phyloP scores from a whole-genome alignment of 305 asterid genomes.

The Striga hermonthica region DNA sequence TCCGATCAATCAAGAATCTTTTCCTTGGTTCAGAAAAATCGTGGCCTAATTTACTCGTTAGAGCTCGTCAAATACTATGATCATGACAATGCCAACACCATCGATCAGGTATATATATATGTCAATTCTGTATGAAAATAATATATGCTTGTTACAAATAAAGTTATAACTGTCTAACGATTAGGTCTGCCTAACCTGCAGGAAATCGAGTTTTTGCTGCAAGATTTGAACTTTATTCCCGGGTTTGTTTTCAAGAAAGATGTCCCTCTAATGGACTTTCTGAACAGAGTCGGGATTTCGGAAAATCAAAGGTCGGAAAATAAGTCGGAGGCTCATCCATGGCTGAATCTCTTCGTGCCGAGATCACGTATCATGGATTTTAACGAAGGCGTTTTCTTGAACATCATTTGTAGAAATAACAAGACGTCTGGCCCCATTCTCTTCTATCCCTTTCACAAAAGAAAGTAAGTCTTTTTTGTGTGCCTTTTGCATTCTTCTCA shows the following conservation, averaged over 20 bases:
- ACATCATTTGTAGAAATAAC: slow-evolving; percentile 51
- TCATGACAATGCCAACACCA: slow-evolving; percentile 29
- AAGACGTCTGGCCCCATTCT: slow-evolving; percentile 57
- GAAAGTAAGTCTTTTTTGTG: slow-evolving; percentile 35
- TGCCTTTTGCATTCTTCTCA: neutral
- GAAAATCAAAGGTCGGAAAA: slow-evolving; percentile 30
- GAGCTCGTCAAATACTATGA: slow-evolving; percentile 67
- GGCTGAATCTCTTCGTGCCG: slow-evolving; percentile 76
- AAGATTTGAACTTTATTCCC: slow-evolving; percentile 37
- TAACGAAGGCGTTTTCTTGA: slow-evolving; percentile 49
- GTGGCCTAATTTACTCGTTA: slow-evolving; percentile 54
- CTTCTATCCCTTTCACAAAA: slow-evolving; percentile 63
- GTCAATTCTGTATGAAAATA: too few species aligned
- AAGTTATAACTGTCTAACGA: too few species aligned
- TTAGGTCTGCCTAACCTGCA: neutral
- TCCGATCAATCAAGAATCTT: slow-evolving; percentile 46
- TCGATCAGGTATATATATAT: slow-evolving; percentile 41
- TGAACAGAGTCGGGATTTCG: slow-evolving; percentile 49
- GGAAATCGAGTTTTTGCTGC: slow-evolving; percentile 37
- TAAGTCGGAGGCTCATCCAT: slow-evolving; percentile 46
- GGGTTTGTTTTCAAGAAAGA: slow-evolving; percentile 50
- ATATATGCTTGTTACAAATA: too few species aligned
- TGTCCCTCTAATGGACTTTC: slow-evolving; percentile 40
- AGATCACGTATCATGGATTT: slow-evolving; percentile 55
- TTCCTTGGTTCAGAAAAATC: slow-evolving; percentile 35